Percentiles rank a stretch among this genome's conserved stretches.
Conservation (phyloP, 768 basidiomycete genomes). For the Tremella yokohamensis region DNA sequence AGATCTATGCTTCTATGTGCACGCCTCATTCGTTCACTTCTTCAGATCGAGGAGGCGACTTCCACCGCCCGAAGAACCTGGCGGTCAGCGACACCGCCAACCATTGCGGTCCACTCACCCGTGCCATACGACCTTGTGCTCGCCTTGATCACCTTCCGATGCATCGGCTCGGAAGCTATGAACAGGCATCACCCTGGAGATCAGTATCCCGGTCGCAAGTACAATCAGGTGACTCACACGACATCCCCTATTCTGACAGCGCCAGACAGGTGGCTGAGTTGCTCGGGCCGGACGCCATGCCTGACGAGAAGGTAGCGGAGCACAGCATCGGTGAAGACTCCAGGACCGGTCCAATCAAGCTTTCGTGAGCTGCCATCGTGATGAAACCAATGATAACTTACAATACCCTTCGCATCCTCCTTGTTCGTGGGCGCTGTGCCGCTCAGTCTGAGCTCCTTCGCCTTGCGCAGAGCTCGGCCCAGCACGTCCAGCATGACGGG, state of each 20-base stretch:
- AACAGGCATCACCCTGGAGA: conserved; percentile 26
- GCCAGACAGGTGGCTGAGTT: conserved; percentile 8
- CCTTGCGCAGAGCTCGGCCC: conserved; percentile 17
- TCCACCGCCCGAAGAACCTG: conserved; percentile 10
- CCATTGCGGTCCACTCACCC: conserved; percentile 13
- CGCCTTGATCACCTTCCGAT: conserved; percentile 27
- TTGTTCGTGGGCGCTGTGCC: neutral
- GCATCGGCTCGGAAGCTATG: conserved; percentile 30
- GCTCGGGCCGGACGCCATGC: conserved; percentile 15
- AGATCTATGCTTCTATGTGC: too few species aligned
- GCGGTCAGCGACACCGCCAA: neutral
- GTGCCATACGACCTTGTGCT: conserved; percentile 25
- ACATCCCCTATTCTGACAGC: conserved; percentile 15
- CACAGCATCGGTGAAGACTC: conserved; percentile 27
- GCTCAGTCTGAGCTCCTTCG: conserved; percentile 12
- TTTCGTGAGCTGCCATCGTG: too few species aligned
- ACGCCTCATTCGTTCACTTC: too few species aligned
- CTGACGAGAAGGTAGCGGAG: conserved; percentile 19
- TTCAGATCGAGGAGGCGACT: neutral
- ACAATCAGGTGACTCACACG: conserved; percentile 1
- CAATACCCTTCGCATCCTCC: conserved; percentile 10
- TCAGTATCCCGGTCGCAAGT: neutral
- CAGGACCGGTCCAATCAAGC: conserved; percentile 36
- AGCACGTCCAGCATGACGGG: conserved; percentile 36
- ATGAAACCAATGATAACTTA: too few species aligned